Conservation (phyloP, 805 yeast genomes). For the Lipomyces mesembrius region DNA sequence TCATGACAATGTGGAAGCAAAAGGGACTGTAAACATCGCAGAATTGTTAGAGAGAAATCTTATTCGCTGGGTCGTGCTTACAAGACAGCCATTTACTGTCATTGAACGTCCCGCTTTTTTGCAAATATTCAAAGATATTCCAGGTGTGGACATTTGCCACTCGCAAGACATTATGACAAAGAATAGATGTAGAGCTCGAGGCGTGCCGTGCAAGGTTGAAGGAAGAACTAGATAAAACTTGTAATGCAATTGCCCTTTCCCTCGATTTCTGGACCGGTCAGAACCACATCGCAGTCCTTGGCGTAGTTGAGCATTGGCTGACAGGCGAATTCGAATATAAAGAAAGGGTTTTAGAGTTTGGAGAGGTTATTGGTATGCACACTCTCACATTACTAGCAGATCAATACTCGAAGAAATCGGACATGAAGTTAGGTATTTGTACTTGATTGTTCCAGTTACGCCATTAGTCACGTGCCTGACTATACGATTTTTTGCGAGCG, state of each 20-base stretch:
- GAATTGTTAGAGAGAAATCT: neutral
- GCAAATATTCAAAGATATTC: slow-evolving; percentile 6
- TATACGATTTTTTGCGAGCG: slow-evolving; percentile 5
- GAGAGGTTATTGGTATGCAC: neutral
- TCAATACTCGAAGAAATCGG: slow-evolving; percentile 6
- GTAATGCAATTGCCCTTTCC: neutral
- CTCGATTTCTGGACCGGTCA: slow-evolving; percentile 5
- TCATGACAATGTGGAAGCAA: neutral
- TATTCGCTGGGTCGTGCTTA: slow-evolving; percentile 4
- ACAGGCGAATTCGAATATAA: neutral
- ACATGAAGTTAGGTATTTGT: slow-evolving; percentile 5
- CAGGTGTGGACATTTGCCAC: slow-evolving; percentile 3
- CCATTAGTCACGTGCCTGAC: slow-evolving; percentile 1
- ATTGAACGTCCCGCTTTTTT: slow-evolving; percentile 3
- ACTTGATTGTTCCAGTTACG: neutral
- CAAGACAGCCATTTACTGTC: neutral
- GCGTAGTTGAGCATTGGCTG: slow-evolving; percentile 4
- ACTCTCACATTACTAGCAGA: slow-evolving; percentile 4
- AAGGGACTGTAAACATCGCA: neutral
- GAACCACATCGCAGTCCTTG: slow-evolving; percentile 4
- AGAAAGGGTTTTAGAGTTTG: slow-evolving; percentile 2
- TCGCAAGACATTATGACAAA: neutral
- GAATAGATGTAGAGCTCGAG: neutral
- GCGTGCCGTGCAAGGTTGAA: neutral
- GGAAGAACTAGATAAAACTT: neutral